Evolutionary conservation across 345 rosid species (phyloP).

Genomic region (Hirschfeldia incana): DNA sequence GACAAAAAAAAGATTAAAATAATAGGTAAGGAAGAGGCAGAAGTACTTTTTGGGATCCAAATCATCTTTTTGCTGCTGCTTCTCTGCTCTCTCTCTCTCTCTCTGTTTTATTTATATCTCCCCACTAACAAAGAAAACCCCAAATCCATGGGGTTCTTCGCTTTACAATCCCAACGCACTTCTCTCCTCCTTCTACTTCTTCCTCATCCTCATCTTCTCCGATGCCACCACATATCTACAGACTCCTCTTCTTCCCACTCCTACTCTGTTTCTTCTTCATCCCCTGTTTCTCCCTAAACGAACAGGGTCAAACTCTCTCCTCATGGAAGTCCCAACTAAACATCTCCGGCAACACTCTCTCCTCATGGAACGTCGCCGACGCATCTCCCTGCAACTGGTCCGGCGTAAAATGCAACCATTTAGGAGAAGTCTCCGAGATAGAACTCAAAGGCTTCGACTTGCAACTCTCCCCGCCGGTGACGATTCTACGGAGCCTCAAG

Average conservation of each 20-base stretch:
- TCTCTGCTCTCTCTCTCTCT: background rate
- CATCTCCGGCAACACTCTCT: conserved; percentile 49
- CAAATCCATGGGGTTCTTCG: conserved; percentile 61
- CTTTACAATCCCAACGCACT: conserved; percentile 63
- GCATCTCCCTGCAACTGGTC: conserved; percentile 69
- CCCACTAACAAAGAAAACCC: conserved; percentile 49
- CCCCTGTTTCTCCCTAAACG: conserved; percentile 56
- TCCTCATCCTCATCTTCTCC: conserved; percentile 34
- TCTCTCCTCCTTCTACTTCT: conserved; percentile 25
- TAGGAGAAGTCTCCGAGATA: conserved; percentile 54
- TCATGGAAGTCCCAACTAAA: conserved; percentile 71
- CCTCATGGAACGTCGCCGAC: conserved; percentile 62
- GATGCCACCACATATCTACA: conserved; percentile 55
- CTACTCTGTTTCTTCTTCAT: conserved; percentile 45
- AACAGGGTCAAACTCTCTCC: conserved; percentile 68
- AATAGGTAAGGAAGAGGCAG: conserved; percentile 27
- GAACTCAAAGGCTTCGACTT: conserved; percentile 56
- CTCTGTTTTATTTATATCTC: conserved; percentile 43
- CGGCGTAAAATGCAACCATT: conserved; percentile 62
- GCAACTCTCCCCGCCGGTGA: conserved; percentile 62
- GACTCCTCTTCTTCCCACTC: conserved; percentile 45
- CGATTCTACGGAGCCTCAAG: conserved; percentile 54
- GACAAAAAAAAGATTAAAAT: background rate
- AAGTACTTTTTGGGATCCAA: conserved; percentile 54
- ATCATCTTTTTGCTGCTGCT: conserved; percentile 43